These are phyloP conservation scores for Margaritispora aquatica DNA, from an alignment of 495 filamentous ascomycete genomes.

Conservation along the genomic window DNA sequence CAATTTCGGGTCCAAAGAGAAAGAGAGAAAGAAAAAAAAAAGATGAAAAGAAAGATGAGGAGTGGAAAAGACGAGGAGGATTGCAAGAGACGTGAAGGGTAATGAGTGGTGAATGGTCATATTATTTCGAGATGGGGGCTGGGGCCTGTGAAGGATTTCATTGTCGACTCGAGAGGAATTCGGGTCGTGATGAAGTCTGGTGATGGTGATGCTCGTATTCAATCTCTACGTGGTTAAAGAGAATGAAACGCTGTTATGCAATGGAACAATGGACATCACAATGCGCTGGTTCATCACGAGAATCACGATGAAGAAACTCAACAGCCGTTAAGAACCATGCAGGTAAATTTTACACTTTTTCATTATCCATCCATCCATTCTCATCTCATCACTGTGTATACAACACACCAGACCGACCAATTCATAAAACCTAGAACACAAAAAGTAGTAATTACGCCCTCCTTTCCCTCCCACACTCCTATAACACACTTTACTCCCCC, in stretches of 20 bases:
- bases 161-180: too few species aligned
- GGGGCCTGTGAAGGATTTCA: too few species aligned
- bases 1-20: too few species aligned
- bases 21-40: too few species aligned
- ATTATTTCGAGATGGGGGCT: too few species aligned
- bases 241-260: neutral
- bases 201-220: neutral
- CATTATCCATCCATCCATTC: constrained; percentile 14
- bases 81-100: neutral
- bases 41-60: too few species aligned
- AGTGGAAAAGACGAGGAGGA: neutral
- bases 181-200: neutral
- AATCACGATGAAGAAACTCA: neutral
- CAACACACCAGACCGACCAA: constrained; percentile 1
- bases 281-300: neutral
- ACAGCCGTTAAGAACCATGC: too few species aligned
- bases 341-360: constrained; percentile 4
- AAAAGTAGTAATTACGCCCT: constrained; percentile 12
- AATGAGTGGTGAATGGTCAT: neutral
- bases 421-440: constrained; percentile 4
- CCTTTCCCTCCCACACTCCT: constrained; percentile 6
- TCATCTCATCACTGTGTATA: constrained; percentile 4
- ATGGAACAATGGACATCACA: neutral
- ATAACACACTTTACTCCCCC: neutral
- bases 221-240: neutral